Conservation (phyloP, 2,329 filamentous ascomycete genomes). For the Lasiodiplodia gonubiensis region DNA sequence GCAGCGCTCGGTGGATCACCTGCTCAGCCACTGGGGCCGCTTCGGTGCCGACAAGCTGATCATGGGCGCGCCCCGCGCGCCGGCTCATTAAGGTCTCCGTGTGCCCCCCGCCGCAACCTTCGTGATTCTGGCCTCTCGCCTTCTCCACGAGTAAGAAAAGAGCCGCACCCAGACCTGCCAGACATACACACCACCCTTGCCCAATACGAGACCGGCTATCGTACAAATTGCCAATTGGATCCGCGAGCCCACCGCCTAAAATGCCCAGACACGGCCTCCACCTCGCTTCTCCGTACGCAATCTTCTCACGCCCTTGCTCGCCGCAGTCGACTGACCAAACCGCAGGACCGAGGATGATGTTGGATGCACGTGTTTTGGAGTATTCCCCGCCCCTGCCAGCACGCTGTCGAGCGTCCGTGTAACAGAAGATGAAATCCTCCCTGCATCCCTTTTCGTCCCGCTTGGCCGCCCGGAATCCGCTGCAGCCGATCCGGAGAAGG, state of each 20-base stretch:
- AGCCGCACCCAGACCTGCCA: conserved; percentile 12
- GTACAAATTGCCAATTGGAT: background rate
- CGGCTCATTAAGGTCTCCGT: conserved; percentile 16
- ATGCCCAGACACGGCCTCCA: background rate
- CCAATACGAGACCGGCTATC: background rate
- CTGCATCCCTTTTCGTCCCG: conserved; percentile 19
- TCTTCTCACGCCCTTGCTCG: background rate
- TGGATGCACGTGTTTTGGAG: background rate
- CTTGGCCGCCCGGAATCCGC: conserved; percentile 10
- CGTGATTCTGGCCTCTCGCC: conserved; percentile 1
- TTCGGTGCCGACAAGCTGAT: conserved; percentile 5
- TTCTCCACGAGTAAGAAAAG: conserved; percentile 9
- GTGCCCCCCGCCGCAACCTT: conserved; percentile 16
- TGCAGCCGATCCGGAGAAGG: conserved; percentile 6
- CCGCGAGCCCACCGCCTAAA: background rate
- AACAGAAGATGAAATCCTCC: conserved; percentile 10
- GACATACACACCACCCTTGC: conserved; percentile 4
- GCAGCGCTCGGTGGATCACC: conserved; percentile 5
- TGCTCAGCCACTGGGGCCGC: conserved; percentile 21
- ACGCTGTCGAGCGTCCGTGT: conserved; percentile 10
- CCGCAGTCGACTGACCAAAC: background rate
- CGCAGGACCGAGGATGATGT: conserved; percentile 2
- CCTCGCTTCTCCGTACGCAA: conserved; percentile 11
- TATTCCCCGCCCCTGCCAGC: conserved; percentile 3
- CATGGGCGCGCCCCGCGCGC: conserved; percentile 11